These are phyloP conservation scores for Mycena capillaripes DNA, from an alignment of 768 basidiomycete species.

Conservation along the genomic window DNA sequence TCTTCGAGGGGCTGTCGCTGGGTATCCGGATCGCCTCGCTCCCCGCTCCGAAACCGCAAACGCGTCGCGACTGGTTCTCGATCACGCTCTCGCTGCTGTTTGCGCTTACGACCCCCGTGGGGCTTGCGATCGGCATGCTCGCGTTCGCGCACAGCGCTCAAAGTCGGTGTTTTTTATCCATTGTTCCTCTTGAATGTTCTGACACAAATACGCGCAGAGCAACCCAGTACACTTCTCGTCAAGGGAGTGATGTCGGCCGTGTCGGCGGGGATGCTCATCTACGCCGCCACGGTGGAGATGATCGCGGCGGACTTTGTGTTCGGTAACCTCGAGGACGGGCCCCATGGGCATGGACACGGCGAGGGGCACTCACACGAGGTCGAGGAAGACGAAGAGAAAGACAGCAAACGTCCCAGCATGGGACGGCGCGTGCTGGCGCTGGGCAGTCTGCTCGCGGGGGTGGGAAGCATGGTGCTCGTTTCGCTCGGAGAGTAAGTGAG, in stretches of 20 bases:
- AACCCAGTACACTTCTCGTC: conserved; percentile 61
- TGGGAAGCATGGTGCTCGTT: conserved; percentile 72
- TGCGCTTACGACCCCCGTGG: conserved; percentile 80
- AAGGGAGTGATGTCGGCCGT: conserved; percentile 87
- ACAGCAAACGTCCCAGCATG: conserved; percentile 34
- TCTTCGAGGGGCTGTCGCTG: conserved; percentile 88
- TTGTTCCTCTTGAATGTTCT: conserved; percentile 12
- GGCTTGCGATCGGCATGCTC: conserved; percentile 72
- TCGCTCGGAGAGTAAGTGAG: conserved; percentile 57
- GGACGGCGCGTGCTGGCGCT: conserved; percentile 69
- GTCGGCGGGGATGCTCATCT: conserved; percentile 87
- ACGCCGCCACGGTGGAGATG: conserved; percentile 89
- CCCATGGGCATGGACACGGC: conserved; percentile 39
- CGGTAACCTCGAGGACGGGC: conserved; percentile 59
- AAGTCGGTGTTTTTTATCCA: not conserved
- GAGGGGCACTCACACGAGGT: conserved; percentile 31
- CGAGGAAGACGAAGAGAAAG: conserved; percentile 31
- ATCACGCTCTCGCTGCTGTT: conserved; percentile 72
- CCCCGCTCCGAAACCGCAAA: conserved; percentile 12
- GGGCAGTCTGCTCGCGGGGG: conserved; percentile 72
- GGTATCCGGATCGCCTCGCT: conserved; percentile 67
- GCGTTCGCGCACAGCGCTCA: conserved; percentile 54
- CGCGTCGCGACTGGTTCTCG: conserved; percentile 56
- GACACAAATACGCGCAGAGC: conserved; percentile 39
- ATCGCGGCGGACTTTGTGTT: conserved; percentile 89